These are phyloP conservation scores for Nakazawaea holstii DNA, from an alignment of 805 yeast genomes.

Conservation along the genomic window DNA sequence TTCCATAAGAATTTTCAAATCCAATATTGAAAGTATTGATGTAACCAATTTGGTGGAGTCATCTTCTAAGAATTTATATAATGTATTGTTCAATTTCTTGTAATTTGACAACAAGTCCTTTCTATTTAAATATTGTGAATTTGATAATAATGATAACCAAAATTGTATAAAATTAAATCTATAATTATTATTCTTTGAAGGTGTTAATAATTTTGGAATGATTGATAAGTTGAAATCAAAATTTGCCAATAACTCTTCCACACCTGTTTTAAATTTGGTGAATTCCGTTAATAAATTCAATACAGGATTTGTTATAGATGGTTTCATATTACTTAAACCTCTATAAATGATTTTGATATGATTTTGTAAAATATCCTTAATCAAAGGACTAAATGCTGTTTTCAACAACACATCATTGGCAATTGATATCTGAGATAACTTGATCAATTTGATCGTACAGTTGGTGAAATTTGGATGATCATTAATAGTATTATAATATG, in stretches of 20 bases:
- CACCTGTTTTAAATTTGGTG: slow-evolving; percentile 42
- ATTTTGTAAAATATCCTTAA: slow-evolving; percentile 43
- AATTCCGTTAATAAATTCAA: slow-evolving; percentile 52
- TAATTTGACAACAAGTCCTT: slow-evolving; percentile 57
- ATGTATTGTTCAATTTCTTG: slow-evolving; percentile 53
- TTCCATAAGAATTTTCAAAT: slow-evolving; percentile 51
- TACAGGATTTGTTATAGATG: slow-evolving; percentile 55
- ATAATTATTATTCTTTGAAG: slow-evolving; percentile 28
- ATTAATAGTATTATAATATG: slow-evolving; percentile 37
- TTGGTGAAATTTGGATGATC: slow-evolving; percentile 47
- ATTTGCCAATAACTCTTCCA: slow-evolving; percentile 53
- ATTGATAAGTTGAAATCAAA: slow-evolving; percentile 65
- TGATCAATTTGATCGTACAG: slow-evolving; percentile 36
- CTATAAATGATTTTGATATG: slow-evolving; percentile 64
- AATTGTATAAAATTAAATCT: slow-evolving; percentile 58
- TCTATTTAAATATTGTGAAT: slow-evolving; percentile 50
- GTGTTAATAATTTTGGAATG: slow-evolving; percentile 57
- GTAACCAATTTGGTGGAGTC: slow-evolving; percentile 44
- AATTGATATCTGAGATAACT: slow-evolving; percentile 16
- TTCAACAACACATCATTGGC: slow-evolving; percentile 14
- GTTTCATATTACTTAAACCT: slow-evolving; percentile 53
- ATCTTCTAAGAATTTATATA: slow-evolving; percentile 59
- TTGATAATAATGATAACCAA: slow-evolving; percentile 47
- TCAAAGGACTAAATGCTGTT: slow-evolving; percentile 30
- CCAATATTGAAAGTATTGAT: slow-evolving; percentile 41